phyloP scores from a whole-genome alignment of 257 asterid genomes.

The Scutellaria galericulata region DNA sequence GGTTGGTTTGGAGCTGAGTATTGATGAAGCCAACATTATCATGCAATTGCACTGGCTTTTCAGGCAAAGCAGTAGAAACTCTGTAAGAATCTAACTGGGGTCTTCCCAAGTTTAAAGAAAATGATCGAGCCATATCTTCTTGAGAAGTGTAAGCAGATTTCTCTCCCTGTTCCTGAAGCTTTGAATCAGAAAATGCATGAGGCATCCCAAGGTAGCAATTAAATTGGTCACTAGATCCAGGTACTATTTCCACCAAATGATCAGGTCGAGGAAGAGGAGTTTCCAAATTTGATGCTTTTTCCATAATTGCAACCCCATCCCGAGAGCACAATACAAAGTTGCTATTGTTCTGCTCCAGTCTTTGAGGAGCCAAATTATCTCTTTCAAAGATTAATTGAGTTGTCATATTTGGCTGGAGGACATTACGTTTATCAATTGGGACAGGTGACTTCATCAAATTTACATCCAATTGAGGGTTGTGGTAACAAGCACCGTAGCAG shows the following conservation, averaged over 20 bases:
- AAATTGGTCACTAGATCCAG: constrained; percentile 40
- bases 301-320: constrained; percentile 41
- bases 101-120: constrained; percentile 53
- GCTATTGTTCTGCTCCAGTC: constrained; percentile 40
- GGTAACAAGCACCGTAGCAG: constrained; percentile 34
- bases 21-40: constrained; percentile 41
- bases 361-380: constrained; percentile 38
- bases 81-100: constrained; percentile 45
- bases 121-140: constrained; percentile 55
- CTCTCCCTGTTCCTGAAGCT: constrained; percentile 66
- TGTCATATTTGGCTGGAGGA: constrained; percentile 39
- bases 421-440: constrained; percentile 37
- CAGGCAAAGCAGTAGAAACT: constrained; percentile 47
- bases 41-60: constrained; percentile 48
- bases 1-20: constrained; percentile 48
- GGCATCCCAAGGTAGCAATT: constrained; percentile 53
- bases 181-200: constrained; percentile 74
- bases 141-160: constrained; percentile 53
- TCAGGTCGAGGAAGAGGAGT: constrained; percentile 38
- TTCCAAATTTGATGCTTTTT: constrained; percentile 36
- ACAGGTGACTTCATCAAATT: constrained; percentile 35
- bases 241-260: constrained; percentile 42
- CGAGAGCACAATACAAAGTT: constrained; percentile 39
- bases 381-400: constrained; percentile 42
- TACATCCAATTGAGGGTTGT: constrained; percentile 37